These are phyloP conservation scores for Russula earlei DNA, from an alignment of 768 basidiomycete genomes.

Conservation along the genomic window DNA sequence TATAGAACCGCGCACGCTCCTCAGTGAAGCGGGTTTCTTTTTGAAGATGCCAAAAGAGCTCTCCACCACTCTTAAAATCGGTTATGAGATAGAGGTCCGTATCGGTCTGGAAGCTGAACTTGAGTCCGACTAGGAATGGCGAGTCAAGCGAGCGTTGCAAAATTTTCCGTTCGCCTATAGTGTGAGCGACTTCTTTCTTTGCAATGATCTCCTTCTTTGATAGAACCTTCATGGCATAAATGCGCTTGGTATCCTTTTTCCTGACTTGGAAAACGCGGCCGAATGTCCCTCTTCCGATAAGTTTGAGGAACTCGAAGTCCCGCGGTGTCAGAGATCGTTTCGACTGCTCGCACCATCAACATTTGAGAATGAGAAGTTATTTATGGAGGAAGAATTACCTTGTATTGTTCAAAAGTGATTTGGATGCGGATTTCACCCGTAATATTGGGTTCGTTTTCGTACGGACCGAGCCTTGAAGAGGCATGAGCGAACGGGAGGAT, in stretches of 20 bases:
- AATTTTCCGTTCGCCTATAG: constrained; percentile 98
- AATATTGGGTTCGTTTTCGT: constrained; percentile 64
- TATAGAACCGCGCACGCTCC: constrained; percentile 91
- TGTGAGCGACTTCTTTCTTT: constrained; percentile 99
- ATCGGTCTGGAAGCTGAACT: constrained; percentile 97
- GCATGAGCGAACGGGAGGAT: neutral
- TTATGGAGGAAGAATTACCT: constrained; percentile 43
- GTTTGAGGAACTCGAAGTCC: constrained; percentile 97
- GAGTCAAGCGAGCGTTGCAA: constrained; percentile 87
- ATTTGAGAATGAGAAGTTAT: neutral
- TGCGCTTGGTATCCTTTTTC: constrained; percentile 94
- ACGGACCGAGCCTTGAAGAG: constrained; percentile 52
- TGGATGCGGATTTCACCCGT: constrained; percentile 93
- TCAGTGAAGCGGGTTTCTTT: constrained; percentile 90
- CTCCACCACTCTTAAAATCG: constrained; percentile 97
- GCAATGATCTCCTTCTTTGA: constrained; percentile 98
- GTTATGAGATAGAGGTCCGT: constrained; percentile 92
- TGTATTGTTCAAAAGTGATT: constrained; percentile 85
- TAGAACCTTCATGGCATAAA: constrained; percentile 99
- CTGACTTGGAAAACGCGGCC: constrained; percentile 99
- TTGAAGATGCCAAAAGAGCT: constrained; percentile 97
- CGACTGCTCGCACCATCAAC: constrained; percentile 36
- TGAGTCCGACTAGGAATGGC: constrained; percentile 96
- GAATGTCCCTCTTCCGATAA: constrained; percentile 97
- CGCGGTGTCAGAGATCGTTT: constrained; percentile 84